Percentiles rank a stretch among this genome's conserved stretches.
Evolutionary conservation across 306 rosid genomes (phyloP).

Genomic region (Astragalus membranaceus): DNA sequence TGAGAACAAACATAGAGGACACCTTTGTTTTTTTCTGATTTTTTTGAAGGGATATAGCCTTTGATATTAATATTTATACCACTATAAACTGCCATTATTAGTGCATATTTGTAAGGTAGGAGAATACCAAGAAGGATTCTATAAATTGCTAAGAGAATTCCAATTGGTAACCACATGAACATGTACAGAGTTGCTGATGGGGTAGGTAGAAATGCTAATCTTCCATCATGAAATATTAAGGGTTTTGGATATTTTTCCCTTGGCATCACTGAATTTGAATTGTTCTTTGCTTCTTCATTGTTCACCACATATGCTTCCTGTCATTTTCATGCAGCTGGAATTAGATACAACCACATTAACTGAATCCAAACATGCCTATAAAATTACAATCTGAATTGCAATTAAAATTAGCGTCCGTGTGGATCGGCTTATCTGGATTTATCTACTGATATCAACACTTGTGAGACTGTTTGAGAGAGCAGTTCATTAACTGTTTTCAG

Average conservation of each 20-base stretch:
- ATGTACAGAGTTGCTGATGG: slow-evolving; percentile 60
- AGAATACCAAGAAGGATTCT: slow-evolving; percentile 52
- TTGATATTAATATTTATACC: slow-evolving; percentile 39
- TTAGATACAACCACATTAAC: neutral
- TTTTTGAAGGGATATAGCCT: slow-evolving; percentile 13
- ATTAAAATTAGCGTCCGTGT: too few relatives aligned
- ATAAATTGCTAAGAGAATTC: slow-evolving; percentile 48
- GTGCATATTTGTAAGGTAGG: slow-evolving; percentile 49
- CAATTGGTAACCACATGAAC: slow-evolving; percentile 84
- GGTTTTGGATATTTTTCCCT: slow-evolving; percentile 73
- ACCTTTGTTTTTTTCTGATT: slow-evolving; percentile 31
- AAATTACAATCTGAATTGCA: neutral
- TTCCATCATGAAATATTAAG: slow-evolving; percentile 82
- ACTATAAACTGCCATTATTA: slow-evolving; percentile 30
- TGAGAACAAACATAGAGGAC: slow-evolving; percentile 62
- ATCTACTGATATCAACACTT: too few relatives aligned
- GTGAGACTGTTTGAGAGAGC: too few relatives aligned
- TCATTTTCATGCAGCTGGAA: slow-evolving; percentile 11
- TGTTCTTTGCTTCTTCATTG: slow-evolving; percentile 41
- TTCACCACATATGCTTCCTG: slow-evolving; percentile 71
- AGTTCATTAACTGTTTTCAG: too few relatives aligned
- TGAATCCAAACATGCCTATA: neutral
- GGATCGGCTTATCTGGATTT: too few relatives aligned
- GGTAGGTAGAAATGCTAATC: slow-evolving; percentile 84
- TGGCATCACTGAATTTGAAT: slow-evolving; percentile 25